These are phyloP conservation scores for Cladophialophora carrionii DNA, from an alignment of 2,329 filamentous ascomycete species.

Conservation along the genomic window DNA sequence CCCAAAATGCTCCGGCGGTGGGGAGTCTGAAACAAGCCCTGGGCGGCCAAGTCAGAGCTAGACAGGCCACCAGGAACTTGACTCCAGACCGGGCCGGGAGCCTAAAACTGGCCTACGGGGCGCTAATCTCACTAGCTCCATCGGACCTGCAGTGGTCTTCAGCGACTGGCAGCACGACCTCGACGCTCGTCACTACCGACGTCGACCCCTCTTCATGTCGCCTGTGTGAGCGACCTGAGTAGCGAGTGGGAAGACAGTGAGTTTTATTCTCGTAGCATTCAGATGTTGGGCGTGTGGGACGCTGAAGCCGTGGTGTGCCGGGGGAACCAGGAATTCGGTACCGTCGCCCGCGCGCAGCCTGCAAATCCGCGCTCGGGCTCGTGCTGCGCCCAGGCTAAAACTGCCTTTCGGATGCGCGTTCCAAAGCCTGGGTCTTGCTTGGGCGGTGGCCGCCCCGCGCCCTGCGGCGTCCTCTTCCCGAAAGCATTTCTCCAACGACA, in stretches of 20 bases:
- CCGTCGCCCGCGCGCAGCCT: no score
- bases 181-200: neutral
- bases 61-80: conserved; percentile 20
- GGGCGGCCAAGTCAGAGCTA: neutral
- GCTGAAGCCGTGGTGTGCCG: neutral
- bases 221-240: neutral
- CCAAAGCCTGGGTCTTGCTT: neutral
- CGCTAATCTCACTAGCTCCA: conserved; percentile 7
- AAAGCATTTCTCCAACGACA: neutral
- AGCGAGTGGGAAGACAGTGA: neutral
- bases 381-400: conserved; percentile 3
- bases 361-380: neutral
- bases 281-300: neutral
- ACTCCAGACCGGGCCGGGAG: conserved; percentile 19
- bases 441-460: conserved; percentile 8
- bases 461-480: neutral
- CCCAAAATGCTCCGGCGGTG: conserved; percentile 19
- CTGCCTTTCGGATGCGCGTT: conserved; percentile 2
- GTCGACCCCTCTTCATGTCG: neutral
- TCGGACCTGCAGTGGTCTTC: conserved; percentile 19
- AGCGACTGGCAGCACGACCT: conserved; percentile 7
- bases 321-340: neutral
- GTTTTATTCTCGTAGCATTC: neutral
- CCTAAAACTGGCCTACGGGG: conserved; percentile 4
- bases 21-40: conserved; percentile 9